A percentile compares a stretch with the other conserved stretches of the same genome.
These are phyloP conservation scores for Nemania sp. DNA, from an alignment of 2,329 filamentous ascomycete genomes.

Conservation along the genomic window DNA sequence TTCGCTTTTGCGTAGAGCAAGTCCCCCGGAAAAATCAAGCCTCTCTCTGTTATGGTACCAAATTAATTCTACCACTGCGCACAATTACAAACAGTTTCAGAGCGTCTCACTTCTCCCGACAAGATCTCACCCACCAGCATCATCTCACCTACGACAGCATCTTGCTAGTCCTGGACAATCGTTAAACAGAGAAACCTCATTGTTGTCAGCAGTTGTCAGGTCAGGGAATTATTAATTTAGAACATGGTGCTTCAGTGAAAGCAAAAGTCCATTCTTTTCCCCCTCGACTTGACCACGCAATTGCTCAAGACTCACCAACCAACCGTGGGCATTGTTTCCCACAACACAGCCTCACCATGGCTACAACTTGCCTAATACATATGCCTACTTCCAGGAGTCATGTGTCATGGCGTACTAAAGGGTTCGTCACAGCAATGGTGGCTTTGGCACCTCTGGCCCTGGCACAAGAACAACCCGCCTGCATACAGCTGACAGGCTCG, in stretches of 20 bases:
- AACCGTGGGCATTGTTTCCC: constrained; percentile 5
- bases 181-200: neutral
- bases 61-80: constrained; percentile 34
- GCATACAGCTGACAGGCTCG: constrained; percentile 45
- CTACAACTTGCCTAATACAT: constrained; percentile 10
- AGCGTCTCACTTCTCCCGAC: constrained; percentile 22
- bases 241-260: constrained; percentile 36
- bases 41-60: constrained; percentile 35
- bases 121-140: constrained; percentile 22
- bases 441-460: constrained; percentile 31
- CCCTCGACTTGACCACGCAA: constrained; percentile 22
- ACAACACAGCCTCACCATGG: constrained; percentile 27
- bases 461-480: constrained; percentile 35
- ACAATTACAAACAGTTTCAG: constrained; percentile 31
- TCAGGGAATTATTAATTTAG: constrained; percentile 36
- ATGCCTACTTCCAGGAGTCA: constrained; percentile 20
- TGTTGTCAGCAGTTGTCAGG: constrained; percentile 30
- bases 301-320: constrained; percentile 11
- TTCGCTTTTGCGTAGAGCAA: constrained; percentile 27
- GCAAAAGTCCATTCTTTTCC: constrained; percentile 25
- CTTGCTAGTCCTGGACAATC: neutral
- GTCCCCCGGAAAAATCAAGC: constrained; percentile 12
- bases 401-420: constrained; percentile 25
- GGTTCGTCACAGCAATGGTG: constrained; percentile 31
- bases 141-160: neutral